phyloP scores from a whole-genome alignment of 495 filamentous ascomycete species.

The Cudoniella acicularis region DNA sequence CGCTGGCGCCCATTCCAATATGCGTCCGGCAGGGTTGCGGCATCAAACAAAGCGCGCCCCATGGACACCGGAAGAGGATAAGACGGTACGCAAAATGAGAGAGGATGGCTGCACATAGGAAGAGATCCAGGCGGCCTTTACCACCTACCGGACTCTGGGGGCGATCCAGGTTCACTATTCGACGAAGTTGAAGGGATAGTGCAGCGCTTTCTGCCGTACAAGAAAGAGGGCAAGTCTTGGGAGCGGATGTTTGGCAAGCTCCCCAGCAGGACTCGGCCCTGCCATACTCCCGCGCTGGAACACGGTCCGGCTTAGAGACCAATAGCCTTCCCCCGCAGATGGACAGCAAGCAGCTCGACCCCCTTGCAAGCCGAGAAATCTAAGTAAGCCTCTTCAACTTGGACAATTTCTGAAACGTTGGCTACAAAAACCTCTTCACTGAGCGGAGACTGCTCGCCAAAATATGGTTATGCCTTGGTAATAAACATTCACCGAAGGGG shows the following conservation, averaged over 20 bases:
- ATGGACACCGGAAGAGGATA: constrained; percentile 3
- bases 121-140: constrained; percentile 12
- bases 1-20: constrained; percentile 10
- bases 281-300: constrained; percentile 5
- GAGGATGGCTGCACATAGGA: constrained; percentile 6
- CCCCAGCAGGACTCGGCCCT: background rate
- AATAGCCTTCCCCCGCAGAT: background rate
- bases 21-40: constrained; percentile 1
- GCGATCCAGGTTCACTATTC: constrained; percentile 15
- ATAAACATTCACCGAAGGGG: too few species aligned
- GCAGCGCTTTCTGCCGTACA: too few species aligned
- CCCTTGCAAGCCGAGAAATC: too few species aligned
- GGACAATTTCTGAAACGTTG: too few species aligned
- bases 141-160: constrained; percentile 4
- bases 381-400: too few species aligned
- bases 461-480: too few species aligned
- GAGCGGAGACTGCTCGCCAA: too few species aligned
- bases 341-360: background rate
- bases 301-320: background rate
- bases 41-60: background rate
- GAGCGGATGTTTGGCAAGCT: constrained; percentile 8
- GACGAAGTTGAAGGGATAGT: constrained; percentile 12
- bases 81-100: background rate
- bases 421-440: too few species aligned
- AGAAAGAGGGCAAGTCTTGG: constrained; percentile 12